These are phyloP conservation scores for Wickerhamomyces sp. DNA, from an alignment of 1,139 yeast species.

Conservation along the genomic window DNA sequence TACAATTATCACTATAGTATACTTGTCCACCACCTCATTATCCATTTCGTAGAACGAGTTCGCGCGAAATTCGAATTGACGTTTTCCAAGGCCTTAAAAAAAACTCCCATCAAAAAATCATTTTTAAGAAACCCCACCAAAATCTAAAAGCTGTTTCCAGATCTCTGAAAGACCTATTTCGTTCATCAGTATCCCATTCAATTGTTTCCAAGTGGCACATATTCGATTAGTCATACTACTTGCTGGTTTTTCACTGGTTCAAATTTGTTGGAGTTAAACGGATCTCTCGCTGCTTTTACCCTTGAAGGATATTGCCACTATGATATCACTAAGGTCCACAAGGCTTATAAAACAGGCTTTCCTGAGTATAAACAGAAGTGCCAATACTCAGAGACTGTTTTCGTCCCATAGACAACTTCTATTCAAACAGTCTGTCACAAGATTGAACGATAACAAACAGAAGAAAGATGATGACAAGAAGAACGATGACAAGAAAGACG, in stretches of 20 bases:
- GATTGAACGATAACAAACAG: slow-evolving; percentile 4
- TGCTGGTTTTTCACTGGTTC: neutral
- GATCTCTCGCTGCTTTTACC: neutral
- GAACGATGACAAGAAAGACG: slow-evolving; percentile 16
- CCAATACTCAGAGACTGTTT: slow-evolving; percentile 1
- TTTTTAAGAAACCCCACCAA: too few species aligned
- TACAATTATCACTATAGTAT: too few species aligned
- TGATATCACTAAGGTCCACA: neutral
- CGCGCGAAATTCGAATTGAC: too few species aligned
- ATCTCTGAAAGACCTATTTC: too few species aligned
- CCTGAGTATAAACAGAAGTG: neutral
- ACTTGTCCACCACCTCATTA: too few species aligned
- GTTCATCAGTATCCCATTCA: too few species aligned
- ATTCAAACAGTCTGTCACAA: slow-evolving; percentile 3
- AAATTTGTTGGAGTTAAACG: too few species aligned
- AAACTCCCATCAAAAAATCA: too few species aligned
- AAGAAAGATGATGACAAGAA: slow-evolving; percentile 8
- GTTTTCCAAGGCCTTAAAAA: too few species aligned
- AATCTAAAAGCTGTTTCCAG: too few species aligned
- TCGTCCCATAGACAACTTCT: slow-evolving; percentile 1
- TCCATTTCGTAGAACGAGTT: too few species aligned
- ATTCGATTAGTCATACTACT: neutral
- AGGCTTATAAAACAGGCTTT: neutral
- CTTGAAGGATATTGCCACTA: neutral
- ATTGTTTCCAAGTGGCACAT: neutral